Conservation (phyloP, 257 asterid genomes). For the Voacanga thouarsii region DNA sequence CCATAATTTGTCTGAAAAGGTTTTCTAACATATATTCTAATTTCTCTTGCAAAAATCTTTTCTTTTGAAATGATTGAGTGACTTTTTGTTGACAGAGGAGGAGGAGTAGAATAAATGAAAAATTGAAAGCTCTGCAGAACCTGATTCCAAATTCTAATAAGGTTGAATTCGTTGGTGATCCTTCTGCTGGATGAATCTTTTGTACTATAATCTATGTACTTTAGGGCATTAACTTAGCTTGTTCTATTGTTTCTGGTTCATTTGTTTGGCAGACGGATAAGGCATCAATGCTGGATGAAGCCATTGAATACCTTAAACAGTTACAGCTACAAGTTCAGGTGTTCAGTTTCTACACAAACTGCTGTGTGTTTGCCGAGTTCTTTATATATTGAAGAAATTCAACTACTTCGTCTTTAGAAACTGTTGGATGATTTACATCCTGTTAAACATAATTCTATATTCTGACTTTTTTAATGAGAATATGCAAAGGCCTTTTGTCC, state of each 20-base stretch:
- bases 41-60: conserved; percentile 11
- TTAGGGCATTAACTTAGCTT: background rate
- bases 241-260: conserved; percentile 16
- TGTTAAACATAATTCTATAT: background rate
- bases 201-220: background rate
- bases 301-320: conserved; percentile 94
- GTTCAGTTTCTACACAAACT: conserved; percentile 17
- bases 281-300: conserved; percentile 98
- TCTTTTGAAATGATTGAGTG: conserved; percentile 13
- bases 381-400: background rate
- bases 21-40: conserved; percentile 20
- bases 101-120: conserved; percentile 93
- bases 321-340: conserved; percentile 99
- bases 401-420: background rate
- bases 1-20: conserved; percentile 96
- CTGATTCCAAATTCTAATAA: conserved; percentile 90
- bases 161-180: conserved; percentile 23
- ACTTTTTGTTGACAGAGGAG: conserved; percentile 64
- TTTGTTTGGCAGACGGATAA: conserved; percentile 68
- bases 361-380: background rate
- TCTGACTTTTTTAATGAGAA: background rate
- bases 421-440: background rate
- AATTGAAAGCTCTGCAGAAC: conserved; percentile 87
- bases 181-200: conserved; percentile 1
- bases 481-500: background rate